phyloP scores from a whole-genome alignment of 192 early-diverging fungal genomes.

The Coemansia sp. region DNA sequence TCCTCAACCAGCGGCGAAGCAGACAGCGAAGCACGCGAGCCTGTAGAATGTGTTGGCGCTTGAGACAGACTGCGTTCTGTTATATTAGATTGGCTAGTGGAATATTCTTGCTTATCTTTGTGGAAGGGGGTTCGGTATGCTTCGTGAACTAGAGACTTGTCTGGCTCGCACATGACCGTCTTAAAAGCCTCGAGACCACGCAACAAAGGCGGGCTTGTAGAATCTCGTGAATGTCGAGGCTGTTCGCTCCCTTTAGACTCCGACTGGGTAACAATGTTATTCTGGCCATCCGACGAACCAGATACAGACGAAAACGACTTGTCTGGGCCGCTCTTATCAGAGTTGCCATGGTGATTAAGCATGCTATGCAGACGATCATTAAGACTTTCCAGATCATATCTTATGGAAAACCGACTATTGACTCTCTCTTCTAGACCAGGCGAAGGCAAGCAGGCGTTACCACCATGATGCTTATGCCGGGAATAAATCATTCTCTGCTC shows the following conservation, averaged over 20 bases:
- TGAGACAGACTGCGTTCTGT: constrained; percentile 24
- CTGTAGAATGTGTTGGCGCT: constrained; percentile 24
- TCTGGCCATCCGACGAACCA: not conserved
- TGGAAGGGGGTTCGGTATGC: not conserved
- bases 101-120: not conserved
- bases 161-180: constrained; percentile 10
- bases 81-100: constrained; percentile 6
- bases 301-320: not conserved
- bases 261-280: not conserved
- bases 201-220: constrained; percentile 22
- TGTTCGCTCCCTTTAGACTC: not conserved
- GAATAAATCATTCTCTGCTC: not conserved
- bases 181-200: constrained; percentile 25
- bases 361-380: constrained; percentile 32
- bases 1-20: constrained; percentile 41
- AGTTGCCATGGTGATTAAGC: constrained; percentile 13
- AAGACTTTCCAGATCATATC: constrained; percentile 21
- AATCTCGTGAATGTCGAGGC: not conserved
- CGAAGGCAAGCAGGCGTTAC: not conserved
- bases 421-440: not conserved
- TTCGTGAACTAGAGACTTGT: not conserved
- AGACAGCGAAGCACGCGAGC: constrained; percentile 18
- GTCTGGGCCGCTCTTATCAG: not conserved
- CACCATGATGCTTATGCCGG: not conserved
- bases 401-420: not conserved